phyloP scores from a whole-genome alignment of 2,329 filamentous ascomycete species.

The Cephalotrichum gorgonifer region DNA sequence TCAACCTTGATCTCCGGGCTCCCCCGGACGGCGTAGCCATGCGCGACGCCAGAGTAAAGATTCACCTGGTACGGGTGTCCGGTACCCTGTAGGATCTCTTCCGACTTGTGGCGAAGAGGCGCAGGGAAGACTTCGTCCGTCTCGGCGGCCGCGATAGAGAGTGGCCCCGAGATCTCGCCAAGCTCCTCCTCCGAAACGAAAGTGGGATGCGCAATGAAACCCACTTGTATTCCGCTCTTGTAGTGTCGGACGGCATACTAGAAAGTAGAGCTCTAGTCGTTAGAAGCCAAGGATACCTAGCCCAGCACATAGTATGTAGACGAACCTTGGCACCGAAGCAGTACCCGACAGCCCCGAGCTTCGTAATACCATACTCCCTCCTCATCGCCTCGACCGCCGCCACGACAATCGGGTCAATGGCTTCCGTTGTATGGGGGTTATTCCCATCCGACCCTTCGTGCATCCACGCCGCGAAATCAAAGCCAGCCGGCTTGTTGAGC shows the following conservation, averaged over 20 bases:
- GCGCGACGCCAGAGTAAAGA: conserved; percentile 59
- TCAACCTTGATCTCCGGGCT: conserved; percentile 47
- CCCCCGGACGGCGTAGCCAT: conserved; percentile 66
- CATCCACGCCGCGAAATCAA: conserved; percentile 20
- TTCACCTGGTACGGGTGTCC: conserved; percentile 63
- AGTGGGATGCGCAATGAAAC: conserved; percentile 66
- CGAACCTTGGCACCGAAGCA: conserved; percentile 64
- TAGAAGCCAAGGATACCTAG: background rate
- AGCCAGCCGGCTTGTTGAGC: conserved; percentile 27
- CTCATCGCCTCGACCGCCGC: conserved; percentile 43
- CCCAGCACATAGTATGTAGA: background rate
- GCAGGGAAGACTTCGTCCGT: conserved; percentile 53
- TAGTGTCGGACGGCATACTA: conserved; percentile 61
- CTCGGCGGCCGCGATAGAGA: conserved; percentile 58
- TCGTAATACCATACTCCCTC: conserved; percentile 42
- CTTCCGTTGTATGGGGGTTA: conserved; percentile 26
- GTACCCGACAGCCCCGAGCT: conserved; percentile 58
- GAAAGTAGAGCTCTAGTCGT: background rate
- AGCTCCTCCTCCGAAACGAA: conserved; percentile 63
- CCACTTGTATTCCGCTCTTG: conserved; percentile 54
- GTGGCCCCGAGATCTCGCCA: conserved; percentile 49
- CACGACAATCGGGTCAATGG: conserved; percentile 18
- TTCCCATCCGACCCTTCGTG: conserved; percentile 32
- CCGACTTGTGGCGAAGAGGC: conserved; percentile 53
- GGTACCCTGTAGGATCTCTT: conserved; percentile 47